Evolutionary conservation across 2,329 filamentous ascomycete species (phyloP).

Genomic region (Monilinia fructicola): DNA sequence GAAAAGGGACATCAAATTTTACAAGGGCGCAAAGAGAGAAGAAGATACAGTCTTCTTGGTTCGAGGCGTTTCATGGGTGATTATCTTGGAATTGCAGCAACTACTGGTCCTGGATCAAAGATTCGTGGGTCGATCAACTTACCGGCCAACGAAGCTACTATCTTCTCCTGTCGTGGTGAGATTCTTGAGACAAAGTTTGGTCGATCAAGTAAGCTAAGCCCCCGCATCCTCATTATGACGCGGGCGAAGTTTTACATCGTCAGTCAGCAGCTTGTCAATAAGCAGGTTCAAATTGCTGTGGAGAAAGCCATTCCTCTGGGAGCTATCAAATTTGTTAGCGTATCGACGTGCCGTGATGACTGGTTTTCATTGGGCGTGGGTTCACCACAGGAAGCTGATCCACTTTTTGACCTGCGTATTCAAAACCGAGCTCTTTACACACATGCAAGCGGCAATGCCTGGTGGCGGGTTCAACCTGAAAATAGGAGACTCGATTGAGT

Average conservation of each 20-base stretch:
- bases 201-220: constrained; percentile 88
- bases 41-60: constrained; percentile 86
- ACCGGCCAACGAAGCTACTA: constrained; percentile 66
- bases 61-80: constrained; percentile 92
- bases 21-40: constrained; percentile 82
- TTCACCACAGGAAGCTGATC: constrained; percentile 88
- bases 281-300: constrained; percentile 75
- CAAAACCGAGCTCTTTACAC: constrained; percentile 96
- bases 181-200: constrained; percentile 92
- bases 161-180: constrained; percentile 92
- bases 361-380: constrained; percentile 94
- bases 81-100: constrained; percentile 85
- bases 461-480: constrained; percentile 74
- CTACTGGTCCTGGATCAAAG: constrained; percentile 74
- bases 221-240: constrained; percentile 81
- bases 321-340: constrained; percentile 82
- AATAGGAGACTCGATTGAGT: constrained; percentile 83
- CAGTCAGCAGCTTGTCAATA: constrained; percentile 77
- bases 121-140: constrained; percentile 75
- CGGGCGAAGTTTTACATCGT: constrained; percentile 86
- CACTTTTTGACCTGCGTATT: constrained; percentile 87
- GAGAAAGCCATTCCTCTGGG: constrained; percentile 82
- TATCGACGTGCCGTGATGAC: constrained; percentile 82
- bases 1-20: constrained; percentile 85
- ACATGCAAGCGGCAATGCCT: constrained; percentile 77